These are phyloP conservation scores for Daldinia decipiens DNA, from an alignment of 495 filamentous ascomycete genomes.

Conservation along the genomic window DNA sequence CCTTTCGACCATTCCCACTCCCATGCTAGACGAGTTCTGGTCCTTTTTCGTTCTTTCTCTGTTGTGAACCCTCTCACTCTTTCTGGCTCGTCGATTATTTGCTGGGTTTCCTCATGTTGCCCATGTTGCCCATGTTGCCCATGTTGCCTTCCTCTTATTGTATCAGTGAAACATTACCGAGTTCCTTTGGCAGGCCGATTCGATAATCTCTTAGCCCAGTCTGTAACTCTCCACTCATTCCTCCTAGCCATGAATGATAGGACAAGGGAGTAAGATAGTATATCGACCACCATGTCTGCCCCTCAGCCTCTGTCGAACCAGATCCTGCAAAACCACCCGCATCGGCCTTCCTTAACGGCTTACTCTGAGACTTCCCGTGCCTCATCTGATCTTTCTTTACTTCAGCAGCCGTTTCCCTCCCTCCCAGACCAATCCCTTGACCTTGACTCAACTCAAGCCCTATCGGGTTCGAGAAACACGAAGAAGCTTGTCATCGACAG, in stretches of 20 bases:
- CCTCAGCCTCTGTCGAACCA: conserved; percentile 29
- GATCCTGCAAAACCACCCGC: conserved; percentile 34
- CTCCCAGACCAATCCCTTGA: conserved; percentile 35
- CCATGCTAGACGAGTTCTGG: conserved; percentile 30
- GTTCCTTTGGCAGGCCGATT: conserved; percentile 28
- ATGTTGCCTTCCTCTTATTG: conserved; percentile 31
- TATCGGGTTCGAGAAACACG: conserved; percentile 44
- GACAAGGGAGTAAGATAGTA: conserved; percentile 39
- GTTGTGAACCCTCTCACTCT: conserved; percentile 21
- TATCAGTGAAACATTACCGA: conserved; percentile 43
- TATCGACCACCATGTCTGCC: conserved; percentile 41
- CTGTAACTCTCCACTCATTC: conserved; percentile 39
- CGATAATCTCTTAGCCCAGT: conserved; percentile 40
- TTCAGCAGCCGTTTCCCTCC: conserved; percentile 41
- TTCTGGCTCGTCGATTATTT: conserved; percentile 26
- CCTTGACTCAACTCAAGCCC: conserved; percentile 25
- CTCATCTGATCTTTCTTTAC: conserved; percentile 44
- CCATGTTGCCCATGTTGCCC: conserved; percentile 15
- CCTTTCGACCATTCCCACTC: conserved; percentile 35
- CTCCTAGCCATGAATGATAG: conserved; percentile 40
- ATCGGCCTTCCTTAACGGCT: conserved; percentile 42
- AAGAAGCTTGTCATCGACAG: conserved; percentile 43
- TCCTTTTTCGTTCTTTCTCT: conserved; percentile 35
- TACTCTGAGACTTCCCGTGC: conserved; percentile 49
- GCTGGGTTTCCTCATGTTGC: conserved; percentile 25